Conservation (phyloP, 305 asterid species). For the Fraxinus floribunda region DNA sequence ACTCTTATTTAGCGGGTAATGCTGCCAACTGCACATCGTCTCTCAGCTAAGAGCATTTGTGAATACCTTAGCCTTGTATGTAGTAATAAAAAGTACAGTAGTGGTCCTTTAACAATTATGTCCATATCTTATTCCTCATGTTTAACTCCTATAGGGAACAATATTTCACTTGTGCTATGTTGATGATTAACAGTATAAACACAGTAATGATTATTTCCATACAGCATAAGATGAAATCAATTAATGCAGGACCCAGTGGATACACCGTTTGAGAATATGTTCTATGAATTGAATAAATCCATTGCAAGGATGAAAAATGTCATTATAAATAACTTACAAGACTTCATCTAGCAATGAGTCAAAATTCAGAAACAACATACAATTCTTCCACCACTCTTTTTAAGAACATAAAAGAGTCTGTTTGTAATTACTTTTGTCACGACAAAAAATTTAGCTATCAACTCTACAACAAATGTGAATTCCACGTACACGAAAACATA, state of each 20-base stretch:
- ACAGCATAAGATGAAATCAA: background rate
- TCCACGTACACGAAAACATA: conserved; percentile 24
- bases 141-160: background rate
- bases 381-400: background rate
- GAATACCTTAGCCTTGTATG: too few relatives aligned
- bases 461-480: conserved; percentile 33
- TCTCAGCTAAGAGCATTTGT: too few relatives aligned
- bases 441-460: conserved; percentile 11
- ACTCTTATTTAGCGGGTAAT: too few relatives aligned
- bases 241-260: background rate
- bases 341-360: background rate
- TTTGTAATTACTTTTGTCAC: conserved; percentile 18
- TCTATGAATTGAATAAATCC: background rate
- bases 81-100: too few relatives aligned
- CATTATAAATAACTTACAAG: background rate
- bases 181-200: too few relatives aligned
- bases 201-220: too few relatives aligned
- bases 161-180: background rate
- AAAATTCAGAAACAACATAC: background rate
- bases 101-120: too few relatives aligned
- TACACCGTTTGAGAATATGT: background rate
- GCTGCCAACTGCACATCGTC: too few relatives aligned
- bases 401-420: background rate
- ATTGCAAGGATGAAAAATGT: background rate
- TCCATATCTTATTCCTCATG: too few relatives aligned